phyloP scores from a whole-genome alignment of 1,284 basidiomycete species.

The Cutaneotrichosporon sp. region DNA sequence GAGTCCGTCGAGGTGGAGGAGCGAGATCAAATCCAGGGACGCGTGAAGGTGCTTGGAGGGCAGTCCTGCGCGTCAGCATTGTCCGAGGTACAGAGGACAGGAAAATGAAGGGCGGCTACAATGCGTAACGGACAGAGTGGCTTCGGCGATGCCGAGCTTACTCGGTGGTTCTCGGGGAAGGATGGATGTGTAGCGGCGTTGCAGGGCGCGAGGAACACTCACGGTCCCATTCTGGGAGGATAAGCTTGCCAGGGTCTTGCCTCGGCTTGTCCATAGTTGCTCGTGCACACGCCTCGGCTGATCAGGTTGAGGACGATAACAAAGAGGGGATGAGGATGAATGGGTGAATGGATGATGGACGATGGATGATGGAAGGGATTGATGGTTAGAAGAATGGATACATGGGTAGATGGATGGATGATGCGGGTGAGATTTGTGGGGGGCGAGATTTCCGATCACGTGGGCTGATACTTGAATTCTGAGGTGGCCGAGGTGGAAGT shows the following conservation, averaged over 20 bases:
- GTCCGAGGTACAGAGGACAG: not conserved
- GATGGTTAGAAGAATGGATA: not conserved
- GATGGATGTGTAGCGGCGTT: too few species aligned
- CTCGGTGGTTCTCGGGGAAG: too few species aligned
- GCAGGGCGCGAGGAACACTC: conserved; percentile 2
- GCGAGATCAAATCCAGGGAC: conserved; percentile 39
- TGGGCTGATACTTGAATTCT: too few species aligned
- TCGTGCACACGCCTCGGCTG: too few species aligned
- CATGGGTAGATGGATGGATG: not conserved
- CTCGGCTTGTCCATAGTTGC: not conserved
- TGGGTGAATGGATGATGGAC: not conserved
- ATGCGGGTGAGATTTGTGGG: not conserved
- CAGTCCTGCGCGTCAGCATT: conserved; percentile 19
- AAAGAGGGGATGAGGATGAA: not conserved
- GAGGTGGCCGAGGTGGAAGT: too few species aligned
- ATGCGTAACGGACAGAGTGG: too few species aligned
- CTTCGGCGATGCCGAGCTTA: too few species aligned
- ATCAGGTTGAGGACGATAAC: too few species aligned
- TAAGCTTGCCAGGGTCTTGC: conserved; percentile 11
- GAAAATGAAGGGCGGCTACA: too few species aligned
- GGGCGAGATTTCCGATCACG: not conserved
- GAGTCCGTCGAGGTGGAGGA: conserved; percentile 36
- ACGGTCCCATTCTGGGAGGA: conserved; percentile 39
- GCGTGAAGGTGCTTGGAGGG: conserved; percentile 35
- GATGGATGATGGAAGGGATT: not conserved